Evolutionary conservation across 352 stramenopile genomes (phyloP).

Genomic region (Phytophthora fragariaefolia): DNA sequence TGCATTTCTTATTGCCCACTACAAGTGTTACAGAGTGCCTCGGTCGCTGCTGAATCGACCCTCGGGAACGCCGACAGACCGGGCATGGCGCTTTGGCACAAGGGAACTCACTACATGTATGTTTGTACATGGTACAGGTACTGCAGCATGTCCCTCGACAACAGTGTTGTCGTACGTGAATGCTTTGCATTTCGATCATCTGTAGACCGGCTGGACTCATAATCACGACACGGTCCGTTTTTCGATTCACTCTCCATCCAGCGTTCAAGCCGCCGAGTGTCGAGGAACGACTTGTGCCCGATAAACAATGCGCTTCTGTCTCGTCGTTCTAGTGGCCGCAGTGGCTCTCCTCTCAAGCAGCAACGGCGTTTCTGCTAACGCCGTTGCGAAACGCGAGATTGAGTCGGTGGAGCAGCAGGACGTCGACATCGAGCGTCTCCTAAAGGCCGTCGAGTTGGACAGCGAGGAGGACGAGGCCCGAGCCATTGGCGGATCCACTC

Average conservation of each 20-base stretch:
- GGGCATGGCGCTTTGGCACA: too few relatives aligned
- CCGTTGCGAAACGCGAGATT: background rate
- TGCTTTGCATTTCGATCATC: too few relatives aligned
- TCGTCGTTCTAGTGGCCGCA: constrained; percentile 3
- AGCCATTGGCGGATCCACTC: background rate
- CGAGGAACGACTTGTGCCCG: background rate
- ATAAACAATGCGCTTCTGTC: constrained; percentile 9
- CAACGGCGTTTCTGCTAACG: constrained; percentile 1
- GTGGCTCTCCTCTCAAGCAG: background rate
- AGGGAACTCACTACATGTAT: too few relatives aligned
- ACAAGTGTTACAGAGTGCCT: too few relatives aligned
- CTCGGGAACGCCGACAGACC: too few relatives aligned
- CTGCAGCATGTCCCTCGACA: too few relatives aligned
- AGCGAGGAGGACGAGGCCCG: constrained; percentile 1
- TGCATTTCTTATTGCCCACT: too few relatives aligned
- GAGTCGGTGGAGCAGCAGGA: background rate
- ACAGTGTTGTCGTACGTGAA: too few relatives aligned
- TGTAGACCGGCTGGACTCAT: background rate
- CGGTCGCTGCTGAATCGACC: too few relatives aligned
- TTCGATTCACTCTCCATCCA: background rate
- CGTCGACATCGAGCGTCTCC: background rate
- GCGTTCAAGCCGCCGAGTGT: background rate
- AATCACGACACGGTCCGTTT: background rate
- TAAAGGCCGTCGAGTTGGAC: background rate
- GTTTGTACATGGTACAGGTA: too few relatives aligned